Percentiles rank a stretch among this genome's conserved stretches.
These are phyloP conservation scores for Hypoxylon sp. DNA, from an alignment of 2,329 filamentous ascomycete genomes.

Conservation along the genomic window DNA sequence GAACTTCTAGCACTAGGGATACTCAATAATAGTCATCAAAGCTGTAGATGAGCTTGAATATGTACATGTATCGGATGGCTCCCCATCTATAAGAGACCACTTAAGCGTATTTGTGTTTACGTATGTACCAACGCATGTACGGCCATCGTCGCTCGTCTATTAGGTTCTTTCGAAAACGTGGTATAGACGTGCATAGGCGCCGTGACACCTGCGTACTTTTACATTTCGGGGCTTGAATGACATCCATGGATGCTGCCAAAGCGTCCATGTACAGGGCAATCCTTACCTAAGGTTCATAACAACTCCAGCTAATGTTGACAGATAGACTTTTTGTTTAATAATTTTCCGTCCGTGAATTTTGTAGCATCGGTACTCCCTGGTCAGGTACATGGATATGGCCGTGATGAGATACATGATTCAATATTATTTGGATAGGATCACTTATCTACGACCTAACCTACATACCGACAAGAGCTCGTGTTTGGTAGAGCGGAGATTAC, in stretches of 20 bases:
- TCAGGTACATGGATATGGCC: conserved; percentile 4
- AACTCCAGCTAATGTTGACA: conserved; percentile 8
- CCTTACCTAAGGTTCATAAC: conserved; percentile 10
- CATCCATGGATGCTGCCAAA: conserved; percentile 15
- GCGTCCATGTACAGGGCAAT: conserved; percentile 13
- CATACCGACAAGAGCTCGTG: conserved; percentile 9
- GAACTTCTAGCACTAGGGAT: background rate
- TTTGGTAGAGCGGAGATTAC: conserved; percentile 9
- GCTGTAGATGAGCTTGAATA: background rate
- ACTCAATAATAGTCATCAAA: background rate
- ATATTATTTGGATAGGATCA: conserved; percentile 16
- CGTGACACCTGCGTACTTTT: conserved; percentile 44
- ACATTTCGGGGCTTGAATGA: conserved; percentile 15
- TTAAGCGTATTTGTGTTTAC: background rate
- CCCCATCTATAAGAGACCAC: background rate
- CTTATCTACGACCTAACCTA: background rate
- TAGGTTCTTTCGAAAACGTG: conserved; percentile 38
- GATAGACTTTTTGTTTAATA: conserved; percentile 20
- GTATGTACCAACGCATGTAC: conserved; percentile 10
- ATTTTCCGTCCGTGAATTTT: conserved; percentile 19
- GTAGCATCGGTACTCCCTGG: conserved; percentile 6
- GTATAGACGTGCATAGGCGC: conserved; percentile 51
- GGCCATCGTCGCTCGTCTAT: conserved; percentile 34
- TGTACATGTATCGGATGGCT: background rate
- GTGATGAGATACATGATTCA: background rate